phyloP scores from a whole-genome alignment of 2,329 filamentous ascomycete species.

The Ceratocystis diversiconidia region DNA sequence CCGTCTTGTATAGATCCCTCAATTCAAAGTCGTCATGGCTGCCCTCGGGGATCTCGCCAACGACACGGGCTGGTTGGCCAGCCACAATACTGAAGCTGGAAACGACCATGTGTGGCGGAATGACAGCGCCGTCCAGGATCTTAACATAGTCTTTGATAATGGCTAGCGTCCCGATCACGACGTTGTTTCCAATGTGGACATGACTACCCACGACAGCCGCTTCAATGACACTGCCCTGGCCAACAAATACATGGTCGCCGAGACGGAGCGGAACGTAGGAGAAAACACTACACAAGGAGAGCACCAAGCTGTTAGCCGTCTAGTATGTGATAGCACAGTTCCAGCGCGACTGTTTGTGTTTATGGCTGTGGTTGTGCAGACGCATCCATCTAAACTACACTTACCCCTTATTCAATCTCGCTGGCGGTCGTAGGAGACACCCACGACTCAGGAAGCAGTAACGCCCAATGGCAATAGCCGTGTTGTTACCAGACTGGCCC shows the following conservation, averaged over 20 bases:
- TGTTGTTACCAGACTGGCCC: constrained; percentile 33
- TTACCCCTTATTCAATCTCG: constrained; percentile 62
- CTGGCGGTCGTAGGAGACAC: constrained; percentile 68
- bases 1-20: constrained; percentile 48
- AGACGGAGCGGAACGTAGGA: constrained; percentile 83
- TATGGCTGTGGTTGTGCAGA: neutral
- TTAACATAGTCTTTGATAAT: constrained; percentile 90
- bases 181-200: constrained; percentile 68
- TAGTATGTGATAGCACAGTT: neutral
- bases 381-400: constrained; percentile 11
- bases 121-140: constrained; percentile 68
- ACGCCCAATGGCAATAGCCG: constrained; percentile 73
- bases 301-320: neutral
- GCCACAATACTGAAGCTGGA: constrained; percentile 88
- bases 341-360: neutral
- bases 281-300: constrained; percentile 34
- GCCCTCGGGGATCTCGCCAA: constrained; percentile 68
- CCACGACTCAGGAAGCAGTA: constrained; percentile 79
- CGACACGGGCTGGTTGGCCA: constrained; percentile 61
- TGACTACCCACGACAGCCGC: constrained; percentile 73
- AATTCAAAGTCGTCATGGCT: constrained; percentile 50
- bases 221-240: constrained; percentile 59
- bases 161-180: constrained; percentile 69
- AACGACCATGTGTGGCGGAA: constrained; percentile 80
- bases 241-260: constrained; percentile 87